Evolutionary conservation across 768 basidiomycete species (phyloP), one percentile per base, ranked within the genome.

Genomic region (Suillus plorans): DNA sequence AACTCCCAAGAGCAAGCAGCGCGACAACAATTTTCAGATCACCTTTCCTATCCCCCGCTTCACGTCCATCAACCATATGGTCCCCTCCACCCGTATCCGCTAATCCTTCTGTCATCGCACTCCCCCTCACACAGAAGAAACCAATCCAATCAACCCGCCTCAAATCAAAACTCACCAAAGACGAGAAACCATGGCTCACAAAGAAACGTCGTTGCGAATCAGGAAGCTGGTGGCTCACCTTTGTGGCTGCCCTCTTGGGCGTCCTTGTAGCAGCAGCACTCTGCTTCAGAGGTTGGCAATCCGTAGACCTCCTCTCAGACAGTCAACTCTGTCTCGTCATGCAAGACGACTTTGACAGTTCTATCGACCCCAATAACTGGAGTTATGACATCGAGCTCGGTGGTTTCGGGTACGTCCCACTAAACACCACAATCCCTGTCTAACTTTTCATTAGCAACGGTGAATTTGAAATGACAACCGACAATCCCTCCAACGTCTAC

Each of bases 21-120:
- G 76, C 80, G 1, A 82, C 81, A 45, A 82, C 81, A 6, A 66
- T 76, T 12, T 91, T 92, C 79, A 85, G 90, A 31, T 78, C 84
- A 0, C 88, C 90, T 1, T 90, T 90, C 78, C 84, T 90, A 61
- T 84, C 88, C 4, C 90, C 90, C 0, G 82, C 89, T 1, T 88
- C 87, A 1, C 82, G 89, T n/a, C 88, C 89, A 0, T 76, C 82
- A 5, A 80, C 84, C 16, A 68, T 88, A 0, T 90, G 89, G 89
- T 79, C 84, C 0, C 89, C 89, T 10, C 86, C 88, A 1, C 68
- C 66, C 36, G 65, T 66, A 69, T 74, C 69, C 14, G 72, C 64
- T 28, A 74, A 78, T 41, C 74, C 68, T 64, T 73, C 73, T 22
- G 68, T 71, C 1, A 69, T 68, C 9, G 70, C 68, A 0, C 72